Conservation (phyloP, 2,329 filamentous ascomycete genomes). For the Ceratocystis eucalypticola region DNA sequence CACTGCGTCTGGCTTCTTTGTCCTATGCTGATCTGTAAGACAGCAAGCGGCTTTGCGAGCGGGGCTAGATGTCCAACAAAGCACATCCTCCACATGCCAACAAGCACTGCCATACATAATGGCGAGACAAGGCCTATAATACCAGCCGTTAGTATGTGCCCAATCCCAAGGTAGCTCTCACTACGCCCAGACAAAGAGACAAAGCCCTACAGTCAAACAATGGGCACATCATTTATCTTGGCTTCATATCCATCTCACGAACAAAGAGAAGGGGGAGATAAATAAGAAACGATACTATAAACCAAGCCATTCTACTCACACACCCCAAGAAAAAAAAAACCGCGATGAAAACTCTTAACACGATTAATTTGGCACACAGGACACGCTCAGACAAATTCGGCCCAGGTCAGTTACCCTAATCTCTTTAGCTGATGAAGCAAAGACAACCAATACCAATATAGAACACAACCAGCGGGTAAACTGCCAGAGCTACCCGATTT, state of each 20-base stretch:
- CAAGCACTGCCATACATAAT: not conserved
- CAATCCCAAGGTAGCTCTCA: not conserved
- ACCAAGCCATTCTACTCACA: not conserved
- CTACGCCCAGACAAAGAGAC: not conserved
- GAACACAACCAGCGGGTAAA: constrained; percentile 90
- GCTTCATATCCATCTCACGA: too few relatives aligned
- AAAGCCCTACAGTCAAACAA: not conserved
- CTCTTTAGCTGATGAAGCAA: constrained; percentile 78
- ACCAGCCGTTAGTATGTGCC: not conserved
- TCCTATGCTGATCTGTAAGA: not conserved
- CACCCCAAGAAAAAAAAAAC: not conserved
- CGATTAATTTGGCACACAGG: not conserved
- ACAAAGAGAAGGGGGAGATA: not conserved
- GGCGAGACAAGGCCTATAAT: not conserved
- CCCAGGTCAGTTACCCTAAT: not conserved
- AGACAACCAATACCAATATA: constrained; percentile 86
- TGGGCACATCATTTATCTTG: too few relatives aligned
- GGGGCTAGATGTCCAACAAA: constrained; percentile 4
- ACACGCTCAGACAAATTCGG: not conserved
- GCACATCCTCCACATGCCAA: constrained; percentile 2
- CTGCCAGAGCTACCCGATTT: constrained; percentile 83
- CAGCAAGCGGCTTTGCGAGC: not conserved
- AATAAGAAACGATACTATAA: not conserved
- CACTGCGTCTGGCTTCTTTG: not conserved
- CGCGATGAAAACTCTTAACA: not conserved